Base-by-base conservation (phyloP, 1,139 yeast species). In the Sugiyamaella paludigena region DNA sequence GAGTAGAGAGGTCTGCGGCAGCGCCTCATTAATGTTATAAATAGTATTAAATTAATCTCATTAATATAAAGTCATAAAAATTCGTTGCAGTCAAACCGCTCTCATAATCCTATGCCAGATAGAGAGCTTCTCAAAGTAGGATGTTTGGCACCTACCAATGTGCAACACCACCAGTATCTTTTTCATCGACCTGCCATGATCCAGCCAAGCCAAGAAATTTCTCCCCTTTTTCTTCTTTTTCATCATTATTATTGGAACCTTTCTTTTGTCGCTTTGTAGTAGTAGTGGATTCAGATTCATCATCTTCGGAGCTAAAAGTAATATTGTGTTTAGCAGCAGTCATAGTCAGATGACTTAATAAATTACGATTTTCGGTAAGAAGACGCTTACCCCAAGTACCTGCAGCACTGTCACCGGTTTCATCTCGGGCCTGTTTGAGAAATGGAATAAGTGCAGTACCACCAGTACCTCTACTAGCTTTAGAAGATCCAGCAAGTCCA, bases 391-490 rank as follows among this genome's bases (percentile, higher is more conserved):
- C 96, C 96, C 96, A 87, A 46, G 73, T 77, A 50, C 95, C 92
- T 34, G 95, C 95, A 26, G 96, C 95, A 7, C 89, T 81, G 60
- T 84, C 92, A 36, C 95, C 95, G 8, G 96, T 91, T 66, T 91
- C 98, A 69, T 91, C 97, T 66, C 98, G 80, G 58, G 96, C 91
- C 67, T 91, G 97, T 66, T 89, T 89, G 63, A 91, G 77, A 70
- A 91, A 91, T 29, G 96, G 96, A 53, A 91, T 78, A 59, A 91
- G 75, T 0, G 95, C 83, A 0, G 97, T 91, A 37, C 98, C 97
- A 12, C 98, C 98, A 1, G 98, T 91, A 8, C 98, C 98, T 57
- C 81, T 79, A 56, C 80, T 81, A 56, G 78, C 82, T 46, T 75
- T 74, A 55, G 74, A 73, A 13, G 60, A 47, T 10, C 55, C 52